phyloP scores from a whole-genome alignment of 148 eudicot genomes.

The Selenicereus undatus region DNA sequence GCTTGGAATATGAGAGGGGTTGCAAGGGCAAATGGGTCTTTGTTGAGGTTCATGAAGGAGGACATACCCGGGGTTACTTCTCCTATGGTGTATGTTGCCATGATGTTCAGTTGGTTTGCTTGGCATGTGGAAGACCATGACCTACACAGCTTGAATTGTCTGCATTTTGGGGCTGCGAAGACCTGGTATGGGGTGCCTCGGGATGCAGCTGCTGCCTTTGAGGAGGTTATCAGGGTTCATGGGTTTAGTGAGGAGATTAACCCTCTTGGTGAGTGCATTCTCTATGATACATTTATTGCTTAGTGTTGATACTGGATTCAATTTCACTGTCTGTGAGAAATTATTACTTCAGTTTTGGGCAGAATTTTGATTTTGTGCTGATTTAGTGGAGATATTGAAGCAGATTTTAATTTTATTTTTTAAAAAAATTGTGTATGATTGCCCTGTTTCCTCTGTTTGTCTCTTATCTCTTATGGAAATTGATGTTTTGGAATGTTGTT shows the following conservation, averaged over 20 bases:
- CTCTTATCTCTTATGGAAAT: not conserved
- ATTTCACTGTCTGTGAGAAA: not conserved
- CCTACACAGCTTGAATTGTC: slow-evolving; percentile 90
- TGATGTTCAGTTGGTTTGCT: slow-evolving; percentile 99
- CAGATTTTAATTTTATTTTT: not conserved
- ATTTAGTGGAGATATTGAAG: slow-evolving; percentile 1
- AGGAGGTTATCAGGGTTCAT: slow-evolving; percentile 83
- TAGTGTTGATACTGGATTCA: not conserved
- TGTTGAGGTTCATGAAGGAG: slow-evolving; percentile 95
- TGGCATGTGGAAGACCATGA: slow-evolving; percentile 99
- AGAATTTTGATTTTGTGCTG: not conserved
- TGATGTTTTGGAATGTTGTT: not conserved
- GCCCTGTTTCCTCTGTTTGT: slow-evolving; percentile 2
- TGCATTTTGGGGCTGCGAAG: slow-evolving; percentile 87
- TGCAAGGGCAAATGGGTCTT: slow-evolving; percentile 73
- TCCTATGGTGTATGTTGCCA: slow-evolving; percentile 94
- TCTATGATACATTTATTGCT: not conserved
- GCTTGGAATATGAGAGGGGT: slow-evolving; percentile 97
- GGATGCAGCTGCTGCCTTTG: slow-evolving; percentile 82
- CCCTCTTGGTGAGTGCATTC: slow-evolving; percentile 72
- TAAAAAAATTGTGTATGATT: not conserved
- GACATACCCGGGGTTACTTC: slow-evolving; percentile 97
- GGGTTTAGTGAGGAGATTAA: slow-evolving; percentile 96
- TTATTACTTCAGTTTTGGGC: not conserved
- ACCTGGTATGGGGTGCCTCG: slow-evolving; percentile 97